Conservation (phyloP, 768 basidiomycete genomes). For the Cystoderma amianthinum region DNA sequence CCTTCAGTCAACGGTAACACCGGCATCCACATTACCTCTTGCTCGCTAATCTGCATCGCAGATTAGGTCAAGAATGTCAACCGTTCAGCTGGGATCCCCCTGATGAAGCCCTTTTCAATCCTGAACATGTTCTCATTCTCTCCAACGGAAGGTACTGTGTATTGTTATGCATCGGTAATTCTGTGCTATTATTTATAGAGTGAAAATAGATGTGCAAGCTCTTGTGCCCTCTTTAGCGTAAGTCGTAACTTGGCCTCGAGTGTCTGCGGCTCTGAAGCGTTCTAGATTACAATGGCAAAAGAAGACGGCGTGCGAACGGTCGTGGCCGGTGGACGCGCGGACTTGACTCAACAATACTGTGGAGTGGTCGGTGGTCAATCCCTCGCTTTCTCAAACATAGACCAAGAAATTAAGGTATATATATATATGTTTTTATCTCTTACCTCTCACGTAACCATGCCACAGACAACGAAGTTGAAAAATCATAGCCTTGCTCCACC, state of each 20-base stretch:
- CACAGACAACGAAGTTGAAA: slow-evolving; percentile 44
- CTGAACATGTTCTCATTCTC: slow-evolving; percentile 44
- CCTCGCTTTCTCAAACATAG: slow-evolving; percentile 48
- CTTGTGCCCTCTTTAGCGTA: slow-evolving; percentile 40
- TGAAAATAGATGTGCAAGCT: slow-evolving; percentile 31
- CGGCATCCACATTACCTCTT: neutral
- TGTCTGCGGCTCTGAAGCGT: neutral
- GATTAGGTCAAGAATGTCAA: slow-evolving; percentile 40
- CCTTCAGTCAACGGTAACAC: slow-evolving; percentile 40
- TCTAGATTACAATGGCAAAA: slow-evolving; percentile 54
- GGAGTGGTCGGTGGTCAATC: slow-evolving; percentile 62
- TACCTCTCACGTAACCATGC: neutral
- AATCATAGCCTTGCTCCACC: slow-evolving; percentile 50
- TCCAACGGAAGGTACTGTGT: slow-evolving; percentile 52
- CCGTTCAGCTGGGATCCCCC: slow-evolving; percentile 32
- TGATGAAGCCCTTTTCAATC: slow-evolving; percentile 36
- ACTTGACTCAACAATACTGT: slow-evolving; percentile 46
- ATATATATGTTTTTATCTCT: neutral
- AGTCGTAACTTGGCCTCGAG: slow-evolving; percentile 9
- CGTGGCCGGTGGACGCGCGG: slow-evolving; percentile 48
- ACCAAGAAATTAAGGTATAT: slow-evolving; percentile 49
- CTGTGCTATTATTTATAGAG: neutral
- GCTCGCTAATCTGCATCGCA: slow-evolving; percentile 10
- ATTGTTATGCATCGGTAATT: too few relatives aligned
- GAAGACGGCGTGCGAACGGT: slow-evolving; percentile 48